Percentiles rank a stretch among this genome's conserved stretches.
Evolutionary conservation across 495 filamentous ascomycete genomes (phyloP).

Genomic region (Hypoxylon rickii): DNA sequence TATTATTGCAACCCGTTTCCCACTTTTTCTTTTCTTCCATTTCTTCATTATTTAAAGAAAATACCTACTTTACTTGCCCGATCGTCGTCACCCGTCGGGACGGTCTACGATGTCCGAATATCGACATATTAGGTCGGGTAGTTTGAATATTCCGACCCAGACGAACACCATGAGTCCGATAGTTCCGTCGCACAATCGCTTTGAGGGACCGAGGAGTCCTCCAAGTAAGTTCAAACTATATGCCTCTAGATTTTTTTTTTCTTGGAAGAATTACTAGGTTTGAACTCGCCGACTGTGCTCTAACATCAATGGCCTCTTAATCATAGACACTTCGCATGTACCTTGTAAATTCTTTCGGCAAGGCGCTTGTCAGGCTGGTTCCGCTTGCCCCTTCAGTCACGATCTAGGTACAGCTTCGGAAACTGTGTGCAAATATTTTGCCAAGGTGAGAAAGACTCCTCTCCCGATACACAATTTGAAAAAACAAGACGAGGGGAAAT

Average conservation of each 20-base stretch:
- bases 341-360: constrained; percentile 99
- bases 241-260: too few relatives aligned
- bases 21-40: background rate
- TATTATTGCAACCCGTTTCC: background rate
- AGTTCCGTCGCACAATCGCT: constrained; percentile 51
- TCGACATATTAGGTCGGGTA: constrained; percentile 58
- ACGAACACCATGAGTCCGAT: constrained; percentile 45
- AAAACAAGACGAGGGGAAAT: constrained; percentile 3
- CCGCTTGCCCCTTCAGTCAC: constrained; percentile 94
- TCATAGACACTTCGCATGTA: constrained; percentile 90
- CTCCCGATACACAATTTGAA: constrained; percentile 5
- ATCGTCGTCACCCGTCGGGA: constrained; percentile 18
- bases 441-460: constrained; percentile 78
- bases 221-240: constrained; percentile 65
- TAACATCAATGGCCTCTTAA: constrained; percentile 28
- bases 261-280: too few relatives aligned
- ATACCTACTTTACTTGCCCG: background rate
- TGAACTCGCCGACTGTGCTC: too few relatives aligned
- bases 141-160: constrained; percentile 55
- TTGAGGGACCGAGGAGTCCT: constrained; percentile 77
- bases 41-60: background rate
- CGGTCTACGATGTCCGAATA: constrained; percentile 50
- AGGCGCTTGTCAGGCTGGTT: constrained; percentile 93
- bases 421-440: constrained; percentile 96
- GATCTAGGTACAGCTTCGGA: constrained; percentile 78